Evolutionary conservation across 768 basidiomycete species (phyloP).

Genomic region (Brasilioporus rufonigricans): DNA sequence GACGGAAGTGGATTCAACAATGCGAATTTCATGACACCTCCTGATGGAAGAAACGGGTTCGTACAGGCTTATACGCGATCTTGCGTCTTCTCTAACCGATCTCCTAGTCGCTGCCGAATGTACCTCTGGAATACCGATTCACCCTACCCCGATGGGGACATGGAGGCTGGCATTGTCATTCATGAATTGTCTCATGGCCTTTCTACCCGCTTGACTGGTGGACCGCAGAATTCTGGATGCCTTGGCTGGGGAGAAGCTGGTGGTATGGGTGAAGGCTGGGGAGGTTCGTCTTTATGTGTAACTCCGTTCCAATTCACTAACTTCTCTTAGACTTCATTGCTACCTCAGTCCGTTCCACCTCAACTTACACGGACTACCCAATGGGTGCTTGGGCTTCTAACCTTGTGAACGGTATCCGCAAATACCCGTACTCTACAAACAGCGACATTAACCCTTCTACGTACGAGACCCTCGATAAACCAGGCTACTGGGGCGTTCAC

Average conservation of each 20-base stretch:
- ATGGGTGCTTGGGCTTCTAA: constrained; percentile 99
- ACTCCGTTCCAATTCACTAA: neutral
- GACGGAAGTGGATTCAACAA: constrained; percentile 94
- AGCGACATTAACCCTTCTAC: constrained; percentile 79
- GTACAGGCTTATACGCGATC: constrained; percentile 3
- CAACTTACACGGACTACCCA: constrained; percentile 68
- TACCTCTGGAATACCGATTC: constrained; percentile 91
- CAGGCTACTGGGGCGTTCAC: constrained; percentile 92
- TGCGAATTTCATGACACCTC: constrained; percentile 88
- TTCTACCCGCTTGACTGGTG: constrained; percentile 92
- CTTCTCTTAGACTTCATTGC: constrained; percentile 67
- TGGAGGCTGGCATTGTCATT: constrained; percentile 96
- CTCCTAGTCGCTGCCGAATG: constrained; percentile 76
- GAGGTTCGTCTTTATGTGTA: constrained; percentile 41
- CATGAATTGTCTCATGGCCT: constrained; percentile 88
- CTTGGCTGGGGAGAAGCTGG: constrained; percentile 95
- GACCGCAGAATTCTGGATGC: constrained; percentile 88
- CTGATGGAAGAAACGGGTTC: constrained; percentile 76
- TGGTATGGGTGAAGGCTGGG: constrained; percentile 99
- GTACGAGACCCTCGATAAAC: constrained; percentile 93
- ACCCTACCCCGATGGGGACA: constrained; percentile 92
- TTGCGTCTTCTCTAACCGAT: neutral
- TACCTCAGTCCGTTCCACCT: constrained; percentile 78
- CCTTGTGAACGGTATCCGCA: constrained; percentile 70
- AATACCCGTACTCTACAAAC: constrained; percentile 85